Evolutionary conservation across 768 basidiomycete genomes (phyloP).

Genomic region (Lepiota venenata): DNA sequence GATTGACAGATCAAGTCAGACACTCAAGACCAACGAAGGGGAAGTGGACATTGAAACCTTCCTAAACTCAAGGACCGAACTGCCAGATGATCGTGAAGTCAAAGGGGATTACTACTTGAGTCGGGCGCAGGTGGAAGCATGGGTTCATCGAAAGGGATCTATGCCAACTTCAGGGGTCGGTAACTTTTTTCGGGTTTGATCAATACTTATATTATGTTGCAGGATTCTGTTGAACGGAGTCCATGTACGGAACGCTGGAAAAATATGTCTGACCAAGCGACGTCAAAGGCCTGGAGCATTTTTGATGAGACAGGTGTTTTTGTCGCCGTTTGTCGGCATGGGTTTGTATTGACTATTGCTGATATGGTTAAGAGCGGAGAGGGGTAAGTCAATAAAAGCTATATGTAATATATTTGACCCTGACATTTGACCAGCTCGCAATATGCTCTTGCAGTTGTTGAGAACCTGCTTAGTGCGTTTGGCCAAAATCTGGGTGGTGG

Average conservation of each 20-base stretch:
- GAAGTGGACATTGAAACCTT: neutral
- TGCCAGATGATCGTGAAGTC: neutral
- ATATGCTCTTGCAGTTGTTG: conserved; percentile 23
- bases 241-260: too few species aligned
- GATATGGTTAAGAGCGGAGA: conserved; percentile 19
- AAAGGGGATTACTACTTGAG: neutral
- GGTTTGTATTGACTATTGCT: conserved; percentile 18
- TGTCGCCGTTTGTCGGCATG: conserved; percentile 25
- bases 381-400: neutral
- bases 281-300: conserved; percentile 22
- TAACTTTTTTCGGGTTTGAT: too few species aligned
- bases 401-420: neutral
- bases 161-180: too few species aligned
- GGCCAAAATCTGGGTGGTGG: conserved; percentile 19
- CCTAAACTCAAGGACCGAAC: neutral
- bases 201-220: too few species aligned
- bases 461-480: conserved; percentile 18
- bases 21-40: neutral
- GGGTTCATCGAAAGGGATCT: too few species aligned
- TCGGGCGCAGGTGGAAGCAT: neutral
- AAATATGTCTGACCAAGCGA: conserved; percentile 19
- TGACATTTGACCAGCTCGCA: conserved; percentile 18
- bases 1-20: too few species aligned
- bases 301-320: conserved; percentile 31
- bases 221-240: conserved; percentile 2